These are phyloP conservation scores for Neurospora tetrasperma DNA, from an alignment of 495 filamentous ascomycete genomes.

Conservation along the genomic window DNA sequence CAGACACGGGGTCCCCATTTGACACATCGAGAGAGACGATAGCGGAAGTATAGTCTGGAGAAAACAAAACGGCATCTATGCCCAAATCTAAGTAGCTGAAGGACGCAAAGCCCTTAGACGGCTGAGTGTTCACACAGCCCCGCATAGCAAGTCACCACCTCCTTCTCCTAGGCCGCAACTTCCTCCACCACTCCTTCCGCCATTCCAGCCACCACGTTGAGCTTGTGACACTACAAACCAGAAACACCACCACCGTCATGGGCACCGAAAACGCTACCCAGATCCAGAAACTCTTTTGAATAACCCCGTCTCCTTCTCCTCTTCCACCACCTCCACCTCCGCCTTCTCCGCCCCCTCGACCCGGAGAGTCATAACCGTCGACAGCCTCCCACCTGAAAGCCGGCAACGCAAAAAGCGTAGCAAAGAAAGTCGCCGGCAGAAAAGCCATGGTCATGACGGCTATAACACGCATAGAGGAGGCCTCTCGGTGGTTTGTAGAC, in stretches of 20 bases:
- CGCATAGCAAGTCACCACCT: background rate
- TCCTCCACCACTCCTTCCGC: background rate
- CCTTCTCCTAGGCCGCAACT: background rate
- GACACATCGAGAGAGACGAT: background rate
- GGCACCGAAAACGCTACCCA: conserved; percentile 24
- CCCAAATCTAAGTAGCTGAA: background rate
- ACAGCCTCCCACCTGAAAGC: conserved; percentile 21
- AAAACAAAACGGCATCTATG: background rate
- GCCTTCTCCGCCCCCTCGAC: background rate
- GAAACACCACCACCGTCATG: background rate
- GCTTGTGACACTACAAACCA: background rate
- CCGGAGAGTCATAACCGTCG: background rate
- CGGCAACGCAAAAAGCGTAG: conserved; percentile 27
- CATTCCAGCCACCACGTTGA: background rate
- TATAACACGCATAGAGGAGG: conserved; percentile 3
- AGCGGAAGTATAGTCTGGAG: background rate
- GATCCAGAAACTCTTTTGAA: conserved; percentile 23
- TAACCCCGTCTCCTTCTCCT: conserved; percentile 3
- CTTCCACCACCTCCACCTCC: background rate
- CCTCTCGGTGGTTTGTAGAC: background rate
- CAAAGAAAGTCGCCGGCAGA: conserved; percentile 12
- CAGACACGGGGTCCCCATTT: background rate
- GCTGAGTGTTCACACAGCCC: background rate
- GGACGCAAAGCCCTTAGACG: background rate
- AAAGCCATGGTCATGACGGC: conserved; percentile 10